Evolutionary conservation across 208 protist species (phyloP).

Genomic region (Leptomonas pyrrhocoris): DNA sequence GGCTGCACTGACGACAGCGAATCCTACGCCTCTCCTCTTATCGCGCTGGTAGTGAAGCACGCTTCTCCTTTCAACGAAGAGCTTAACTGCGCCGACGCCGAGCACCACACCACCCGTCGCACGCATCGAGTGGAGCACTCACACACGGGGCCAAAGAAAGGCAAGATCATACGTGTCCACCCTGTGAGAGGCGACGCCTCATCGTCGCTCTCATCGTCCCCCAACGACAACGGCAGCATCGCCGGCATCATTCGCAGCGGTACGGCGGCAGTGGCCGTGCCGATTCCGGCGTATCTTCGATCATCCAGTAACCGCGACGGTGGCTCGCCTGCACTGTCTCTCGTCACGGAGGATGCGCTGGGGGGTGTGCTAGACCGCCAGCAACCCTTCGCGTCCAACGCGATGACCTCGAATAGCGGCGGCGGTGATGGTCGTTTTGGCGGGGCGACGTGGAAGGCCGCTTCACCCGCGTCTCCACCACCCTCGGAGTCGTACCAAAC

Average conservation of each 20-base stretch:
- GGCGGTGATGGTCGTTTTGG: too few species aligned
- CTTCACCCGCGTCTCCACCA: too few species aligned
- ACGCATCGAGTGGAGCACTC: neutral
- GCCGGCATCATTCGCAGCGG: neutral
- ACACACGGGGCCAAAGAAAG: too few species aligned
- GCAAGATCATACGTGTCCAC: too few species aligned
- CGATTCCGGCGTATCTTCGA: neutral
- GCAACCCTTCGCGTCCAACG: too few species aligned
- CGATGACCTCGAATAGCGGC: too few species aligned
- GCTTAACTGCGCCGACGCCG: neutral
- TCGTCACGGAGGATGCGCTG: neutral
- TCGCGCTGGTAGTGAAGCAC: neutral
- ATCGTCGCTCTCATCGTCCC: too few species aligned
- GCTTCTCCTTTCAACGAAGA: neutral
- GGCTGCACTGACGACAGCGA: neutral
- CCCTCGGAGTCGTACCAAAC: too few species aligned
- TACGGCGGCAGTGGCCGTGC: neutral
- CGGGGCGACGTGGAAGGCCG: too few species aligned
- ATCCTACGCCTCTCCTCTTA: neutral
- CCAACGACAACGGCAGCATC: conserved; percentile 2
- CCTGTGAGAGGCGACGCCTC: too few species aligned
- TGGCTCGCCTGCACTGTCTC: neutral
- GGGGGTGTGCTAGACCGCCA: too few species aligned
- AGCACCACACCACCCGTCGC: neutral
- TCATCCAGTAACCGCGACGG: neutral